A percentile compares a stretch with the other conserved stretches of the same genome.
These are phyloP conservation scores for Berkeleyomyces rouxiae DNA, from an alignment of 2,329 filamentous ascomycete species.

Conservation along the genomic window DNA sequence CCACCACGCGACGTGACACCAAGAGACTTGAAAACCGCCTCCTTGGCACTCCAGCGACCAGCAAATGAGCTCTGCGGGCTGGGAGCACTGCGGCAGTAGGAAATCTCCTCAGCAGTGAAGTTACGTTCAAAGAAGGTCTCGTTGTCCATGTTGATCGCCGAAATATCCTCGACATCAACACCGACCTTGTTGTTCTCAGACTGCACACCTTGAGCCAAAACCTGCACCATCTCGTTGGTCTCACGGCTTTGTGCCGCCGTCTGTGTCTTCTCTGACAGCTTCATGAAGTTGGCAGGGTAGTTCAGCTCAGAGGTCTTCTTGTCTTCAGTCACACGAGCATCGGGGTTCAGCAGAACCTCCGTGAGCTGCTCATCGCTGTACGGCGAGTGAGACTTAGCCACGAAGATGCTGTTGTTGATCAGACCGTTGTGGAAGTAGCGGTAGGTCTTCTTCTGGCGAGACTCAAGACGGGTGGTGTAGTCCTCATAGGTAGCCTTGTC, in stretches of 20 bases:
- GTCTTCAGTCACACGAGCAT: conserved; percentile 68
- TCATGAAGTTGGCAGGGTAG: conserved; percentile 54
- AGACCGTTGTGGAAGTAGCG: conserved; percentile 96
- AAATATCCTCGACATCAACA: conserved; percentile 82
- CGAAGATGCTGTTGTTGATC: conserved; percentile 95
- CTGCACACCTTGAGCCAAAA: conserved; percentile 49
- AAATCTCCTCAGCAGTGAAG: conserved; percentile 71
- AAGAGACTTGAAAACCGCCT: conserved; percentile 95
- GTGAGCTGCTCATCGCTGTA: conserved; percentile 79
- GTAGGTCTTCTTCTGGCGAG: conserved; percentile 96
- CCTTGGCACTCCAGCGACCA: conserved; percentile 92
- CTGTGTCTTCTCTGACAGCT: conserved; percentile 40
- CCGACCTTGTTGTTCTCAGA: conserved; percentile 63
- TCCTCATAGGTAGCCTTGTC: conserved; percentile 66
- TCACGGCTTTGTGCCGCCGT: conserved; percentile 36
- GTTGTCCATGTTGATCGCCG: conserved; percentile 79
- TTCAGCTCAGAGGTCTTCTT: conserved; percentile 70
- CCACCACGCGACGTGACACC: conserved; percentile 76
- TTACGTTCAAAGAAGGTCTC: conserved; percentile 90
- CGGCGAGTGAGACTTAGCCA: conserved; percentile 80
- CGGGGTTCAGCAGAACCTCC: conserved; percentile 83
- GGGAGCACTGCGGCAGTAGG: conserved; percentile 68
- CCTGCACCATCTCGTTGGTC: conserved; percentile 61
- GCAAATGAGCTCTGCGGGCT: conserved; percentile 82
- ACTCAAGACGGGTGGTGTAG: conserved; percentile 78